Conservation (phyloP, 2,329 filamentous ascomycete genomes). For the Cryphonectria naterciae region DNA sequence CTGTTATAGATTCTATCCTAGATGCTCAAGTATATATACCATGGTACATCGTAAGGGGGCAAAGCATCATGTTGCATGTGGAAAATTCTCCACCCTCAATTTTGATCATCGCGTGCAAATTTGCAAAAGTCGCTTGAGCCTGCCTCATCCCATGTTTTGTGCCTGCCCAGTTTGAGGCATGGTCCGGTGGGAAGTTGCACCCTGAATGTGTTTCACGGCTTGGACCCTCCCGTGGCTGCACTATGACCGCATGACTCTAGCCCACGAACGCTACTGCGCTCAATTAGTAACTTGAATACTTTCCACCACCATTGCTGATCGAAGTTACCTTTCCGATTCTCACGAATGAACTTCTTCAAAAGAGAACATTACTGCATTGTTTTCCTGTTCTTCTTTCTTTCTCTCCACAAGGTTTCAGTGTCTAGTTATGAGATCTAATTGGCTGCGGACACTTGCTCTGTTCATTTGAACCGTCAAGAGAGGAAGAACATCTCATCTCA, state of each 20-base stretch:
- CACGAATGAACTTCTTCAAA: background rate
- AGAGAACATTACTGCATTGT: background rate
- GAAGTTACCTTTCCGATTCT: background rate
- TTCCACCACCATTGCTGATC: background rate
- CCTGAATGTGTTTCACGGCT: slow-evolving; percentile 9
- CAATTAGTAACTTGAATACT: background rate
- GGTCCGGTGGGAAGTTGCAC: background rate
- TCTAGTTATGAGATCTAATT: background rate
- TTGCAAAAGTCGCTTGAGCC: background rate
- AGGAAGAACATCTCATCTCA: background rate
- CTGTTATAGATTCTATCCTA: background rate
- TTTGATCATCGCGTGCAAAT: background rate
- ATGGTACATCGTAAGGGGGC: background rate
- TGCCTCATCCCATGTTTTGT: slow-evolving; percentile 12
- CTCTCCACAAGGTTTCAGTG: background rate
- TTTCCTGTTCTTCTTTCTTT: background rate
- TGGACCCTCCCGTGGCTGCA: slow-evolving; percentile 18
- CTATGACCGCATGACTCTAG: slow-evolving; percentile 27
- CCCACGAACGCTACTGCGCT: background rate
- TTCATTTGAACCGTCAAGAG: background rate
- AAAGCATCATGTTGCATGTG: background rate
- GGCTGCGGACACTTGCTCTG: background rate
- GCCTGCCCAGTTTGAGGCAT: background rate
- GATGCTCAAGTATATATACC: background rate
- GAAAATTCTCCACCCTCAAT: background rate